phyloP scores from a whole-genome alignment of 208 protist genomes.

The Angomonas deanei region DNA sequence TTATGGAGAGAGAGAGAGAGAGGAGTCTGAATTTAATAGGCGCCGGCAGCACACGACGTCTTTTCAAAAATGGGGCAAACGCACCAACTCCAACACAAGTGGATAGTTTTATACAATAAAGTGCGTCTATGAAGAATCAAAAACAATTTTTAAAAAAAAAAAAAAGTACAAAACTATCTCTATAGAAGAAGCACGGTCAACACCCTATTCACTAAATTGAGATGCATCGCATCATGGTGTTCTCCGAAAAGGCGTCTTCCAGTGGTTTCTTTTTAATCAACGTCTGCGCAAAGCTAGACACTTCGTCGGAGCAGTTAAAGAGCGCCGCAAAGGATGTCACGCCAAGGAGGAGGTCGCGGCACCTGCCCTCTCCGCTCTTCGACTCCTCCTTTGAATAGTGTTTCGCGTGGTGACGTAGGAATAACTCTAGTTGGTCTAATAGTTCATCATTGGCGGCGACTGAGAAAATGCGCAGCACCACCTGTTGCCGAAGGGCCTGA shows the following conservation, averaged over 20 bases:
- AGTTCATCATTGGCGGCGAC: slow-evolving; percentile 39
- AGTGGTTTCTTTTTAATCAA: slow-evolving; percentile 25
- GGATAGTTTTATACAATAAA: slow-evolving; percentile 7
- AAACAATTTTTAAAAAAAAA: not conserved
- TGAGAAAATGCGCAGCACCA: slow-evolving; percentile 36
- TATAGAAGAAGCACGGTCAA: slow-evolving; percentile 21
- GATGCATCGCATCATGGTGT: too few species aligned
- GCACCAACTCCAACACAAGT: too few species aligned
- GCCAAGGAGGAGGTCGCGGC: slow-evolving; percentile 27
- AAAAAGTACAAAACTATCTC: not conserved
- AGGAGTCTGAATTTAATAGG: not conserved
- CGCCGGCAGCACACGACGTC: too few species aligned
- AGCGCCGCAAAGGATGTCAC: slow-evolving; percentile 40
- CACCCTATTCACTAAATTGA: too few species aligned
- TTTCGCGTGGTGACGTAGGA: slow-evolving; percentile 35
- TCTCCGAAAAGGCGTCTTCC: slow-evolving; percentile 10
- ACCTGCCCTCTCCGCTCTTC: slow-evolving; percentile 15
- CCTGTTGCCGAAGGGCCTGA: slow-evolving; percentile 55
- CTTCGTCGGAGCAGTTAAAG: slow-evolving; percentile 36
- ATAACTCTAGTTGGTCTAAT: slow-evolving; percentile 44
- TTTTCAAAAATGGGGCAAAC: slow-evolving; percentile 1
- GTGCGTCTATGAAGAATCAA: slow-evolving; percentile 8
- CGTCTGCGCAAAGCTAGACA: slow-evolving; percentile 27
- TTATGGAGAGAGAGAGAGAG: not conserved
- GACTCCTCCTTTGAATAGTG: slow-evolving; percentile 27